Base-by-base conservation (phyloP, 108 stramenopile species). In the Craspedostauros australis region DNA sequence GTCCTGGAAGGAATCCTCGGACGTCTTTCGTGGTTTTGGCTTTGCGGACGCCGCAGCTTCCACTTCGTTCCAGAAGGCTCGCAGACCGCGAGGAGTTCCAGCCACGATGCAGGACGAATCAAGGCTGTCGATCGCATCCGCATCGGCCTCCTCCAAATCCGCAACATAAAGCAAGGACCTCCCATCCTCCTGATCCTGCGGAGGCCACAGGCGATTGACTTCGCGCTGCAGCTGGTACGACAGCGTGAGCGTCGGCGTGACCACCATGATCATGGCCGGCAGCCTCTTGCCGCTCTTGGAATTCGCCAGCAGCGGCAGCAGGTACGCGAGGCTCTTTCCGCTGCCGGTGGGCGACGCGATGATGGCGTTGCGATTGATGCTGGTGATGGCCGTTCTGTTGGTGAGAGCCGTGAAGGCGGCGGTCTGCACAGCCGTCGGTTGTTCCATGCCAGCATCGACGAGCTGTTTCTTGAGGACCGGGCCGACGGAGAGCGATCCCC, bases 331-430 rank as follows among this genome's bases (percentile, higher is more conserved):
- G 0, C 77, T 74, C 58, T 88, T 88, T 7, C 86, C 86, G 8
- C 70, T 76, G 19, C 86, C 82, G 4, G 86, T 88, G 8, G 86
- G 71, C 4, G 77, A 68, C n/a, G 81, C 82, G 22, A 88, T 62
- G 14, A 88, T 59, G 36, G 60, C 70, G 73, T 88, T 79, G 2
- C 26, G 21, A 33, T 24, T 38, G 23, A 24, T 14, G 1, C 38
- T 39, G n/a, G n/a, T n/a, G n/a, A n/a, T n/a, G n/a, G n/a, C n/a
- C 20, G 36, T 38, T 25, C n/a, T 43, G n/a, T 54, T 73, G 16
- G 66, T 33, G 4, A 88, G 49, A 4, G 69, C 44, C 8, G 57
- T 11, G 59, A 81, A 78, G 12, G 79, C 64, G 8, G 53, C 58
- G 7, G 36, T 23, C 58, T 88, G 86, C 5, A 88, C 70, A 11